A percentile compares a stretch with the other conserved stretches of the same genome.
phyloP scores from a whole-genome alignment of 768 basidiomycete species.

The Tylopilus sp. region DNA sequence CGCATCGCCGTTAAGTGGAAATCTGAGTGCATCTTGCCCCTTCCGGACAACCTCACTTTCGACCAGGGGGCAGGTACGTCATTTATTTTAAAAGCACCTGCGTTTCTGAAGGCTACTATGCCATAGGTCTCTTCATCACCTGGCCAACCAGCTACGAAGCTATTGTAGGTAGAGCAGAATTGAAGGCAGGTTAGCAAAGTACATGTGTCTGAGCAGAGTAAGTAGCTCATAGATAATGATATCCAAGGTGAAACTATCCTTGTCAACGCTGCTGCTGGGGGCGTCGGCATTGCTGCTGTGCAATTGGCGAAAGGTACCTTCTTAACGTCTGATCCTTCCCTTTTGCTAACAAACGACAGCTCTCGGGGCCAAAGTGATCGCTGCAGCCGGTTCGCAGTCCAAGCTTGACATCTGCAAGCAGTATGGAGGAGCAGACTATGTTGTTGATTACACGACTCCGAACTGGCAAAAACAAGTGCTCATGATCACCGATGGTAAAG shows the following conservation, averaged over 20 bases:
- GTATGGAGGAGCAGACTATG: constrained; percentile 79
- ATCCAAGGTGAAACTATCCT: constrained; percentile 82
- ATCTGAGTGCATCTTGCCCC: constrained; percentile 50
- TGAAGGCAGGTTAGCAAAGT: constrained; percentile 59
- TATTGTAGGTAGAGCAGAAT: constrained; percentile 76
- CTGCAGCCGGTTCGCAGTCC: constrained; percentile 74
- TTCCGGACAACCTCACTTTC: constrained; percentile 74
- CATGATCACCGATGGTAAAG: constrained; percentile 76
- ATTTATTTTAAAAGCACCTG: not conserved
- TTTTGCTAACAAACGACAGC: constrained; percentile 39
- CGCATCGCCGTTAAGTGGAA: constrained; percentile 55
- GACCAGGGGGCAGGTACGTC: constrained; percentile 80
- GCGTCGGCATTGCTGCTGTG: constrained; percentile 88
- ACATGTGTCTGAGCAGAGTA: not conserved
- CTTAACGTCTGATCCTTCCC: not conserved
- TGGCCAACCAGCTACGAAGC: constrained; percentile 95
- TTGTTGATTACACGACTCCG: constrained; percentile 70
- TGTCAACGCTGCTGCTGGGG: constrained; percentile 93
- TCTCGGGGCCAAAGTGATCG: constrained; percentile 92
- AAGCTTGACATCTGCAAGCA: constrained; percentile 79
- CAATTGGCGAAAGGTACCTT: constrained; percentile 84
- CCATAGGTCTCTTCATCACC: constrained; percentile 72
- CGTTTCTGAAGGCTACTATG: constrained; percentile 4
- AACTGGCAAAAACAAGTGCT: constrained; percentile 92
- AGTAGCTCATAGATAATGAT: constrained; percentile 5